These are phyloP conservation scores for Lactarius quietus DNA, from an alignment of 768 basidiomycete species.

Conservation along the genomic window DNA sequence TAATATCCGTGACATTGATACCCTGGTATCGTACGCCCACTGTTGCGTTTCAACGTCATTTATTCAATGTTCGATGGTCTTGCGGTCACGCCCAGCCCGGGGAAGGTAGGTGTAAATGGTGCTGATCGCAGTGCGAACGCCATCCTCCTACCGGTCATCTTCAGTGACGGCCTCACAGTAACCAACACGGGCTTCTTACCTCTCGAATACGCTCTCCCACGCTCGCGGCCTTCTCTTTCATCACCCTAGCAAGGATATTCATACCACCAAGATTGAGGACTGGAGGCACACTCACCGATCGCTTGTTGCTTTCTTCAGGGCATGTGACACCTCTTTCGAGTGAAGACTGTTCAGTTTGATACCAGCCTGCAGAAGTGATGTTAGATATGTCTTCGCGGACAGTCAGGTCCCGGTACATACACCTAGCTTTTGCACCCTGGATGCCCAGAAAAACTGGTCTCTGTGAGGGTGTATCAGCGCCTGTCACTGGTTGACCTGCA, in stretches of 20 bases:
- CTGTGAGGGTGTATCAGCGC: slow-evolving; percentile 25
- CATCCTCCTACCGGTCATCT: slow-evolving; percentile 44
- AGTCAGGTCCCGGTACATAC: slow-evolving; percentile 35
- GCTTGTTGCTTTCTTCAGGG: slow-evolving; percentile 54
- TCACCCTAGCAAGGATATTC: slow-evolving; percentile 36
- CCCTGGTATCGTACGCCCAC: background rate
- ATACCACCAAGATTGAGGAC: background rate
- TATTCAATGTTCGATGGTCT: slow-evolving; percentile 15
- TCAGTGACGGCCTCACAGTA: slow-evolving; percentile 1
- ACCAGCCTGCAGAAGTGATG: slow-evolving; percentile 39
- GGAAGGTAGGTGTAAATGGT: slow-evolving; percentile 52
- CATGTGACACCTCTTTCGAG: slow-evolving; percentile 46
- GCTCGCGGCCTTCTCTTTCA: slow-evolving; percentile 57
- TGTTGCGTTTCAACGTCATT: background rate
- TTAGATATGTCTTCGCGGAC: background rate
- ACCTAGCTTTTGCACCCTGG: slow-evolving; percentile 56
- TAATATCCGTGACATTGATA: background rate
- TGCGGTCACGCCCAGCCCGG: slow-evolving; percentile 34
- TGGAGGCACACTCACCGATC: slow-evolving; percentile 39
- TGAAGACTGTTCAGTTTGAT: slow-evolving; percentile 48
- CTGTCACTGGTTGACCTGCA: too few relatives aligned
- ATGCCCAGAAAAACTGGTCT: slow-evolving; percentile 65
- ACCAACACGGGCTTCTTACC: slow-evolving; percentile 28
- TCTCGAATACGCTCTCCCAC: slow-evolving; percentile 43
- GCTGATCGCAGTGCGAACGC: slow-evolving; percentile 53